These are phyloP conservation scores for Malus sylvestris DNA, from an alignment of 306 rosid genomes.

Conservation along the genomic window DNA sequence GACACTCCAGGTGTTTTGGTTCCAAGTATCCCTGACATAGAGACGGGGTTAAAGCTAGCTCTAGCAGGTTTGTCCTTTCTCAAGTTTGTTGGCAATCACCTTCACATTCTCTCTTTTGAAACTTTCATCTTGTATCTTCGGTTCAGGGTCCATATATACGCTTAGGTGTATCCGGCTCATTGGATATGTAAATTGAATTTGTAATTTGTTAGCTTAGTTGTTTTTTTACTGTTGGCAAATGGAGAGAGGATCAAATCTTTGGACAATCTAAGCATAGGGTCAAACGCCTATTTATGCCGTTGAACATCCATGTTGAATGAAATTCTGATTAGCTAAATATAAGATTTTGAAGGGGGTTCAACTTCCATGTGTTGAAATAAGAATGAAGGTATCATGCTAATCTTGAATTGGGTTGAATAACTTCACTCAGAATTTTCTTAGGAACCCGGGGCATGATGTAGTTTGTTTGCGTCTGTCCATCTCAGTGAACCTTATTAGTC, in stretches of 20 bases:
- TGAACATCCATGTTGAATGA: neutral
- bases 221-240: neutral
- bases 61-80: constrained; percentile 53
- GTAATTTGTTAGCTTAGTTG: neutral
- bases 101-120: neutral
- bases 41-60: constrained; percentile 87
- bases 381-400: neutral
- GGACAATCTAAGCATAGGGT: neutral
- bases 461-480: neutral
- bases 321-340: neutral
- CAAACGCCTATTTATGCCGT: neutral
- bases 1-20: constrained; percentile 96
- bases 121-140: neutral
- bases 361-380: neutral
- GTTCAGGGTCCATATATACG: neutral
- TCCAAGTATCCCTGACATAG: constrained; percentile 79
- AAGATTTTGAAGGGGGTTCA: neutral
- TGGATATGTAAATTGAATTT: neutral
- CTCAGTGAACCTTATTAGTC: neutral
- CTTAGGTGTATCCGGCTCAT: neutral
- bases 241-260: neutral
- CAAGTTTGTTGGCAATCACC: neutral
- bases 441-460: neutral
- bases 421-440: neutral
- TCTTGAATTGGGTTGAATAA: neutral